These are phyloP conservation scores for Alternaria consortialis DNA, from an alignment of 2,329 filamentous ascomycete genomes.

Conservation along the genomic window DNA sequence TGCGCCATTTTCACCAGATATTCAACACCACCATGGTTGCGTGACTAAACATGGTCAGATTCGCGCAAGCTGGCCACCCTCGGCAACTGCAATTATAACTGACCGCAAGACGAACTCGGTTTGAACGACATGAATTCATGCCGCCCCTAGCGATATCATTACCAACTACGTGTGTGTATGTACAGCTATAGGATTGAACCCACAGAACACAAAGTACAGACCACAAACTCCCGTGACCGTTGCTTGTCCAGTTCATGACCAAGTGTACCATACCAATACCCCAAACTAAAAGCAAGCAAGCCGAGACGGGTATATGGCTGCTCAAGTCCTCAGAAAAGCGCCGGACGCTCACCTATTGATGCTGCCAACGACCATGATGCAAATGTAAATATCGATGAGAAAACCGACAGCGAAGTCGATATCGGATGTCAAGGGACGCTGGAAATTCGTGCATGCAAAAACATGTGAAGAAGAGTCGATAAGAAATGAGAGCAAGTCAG, in stretches of 20 bases:
- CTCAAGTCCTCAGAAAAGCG: constrained; percentile 56
- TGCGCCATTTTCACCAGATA: not conserved
- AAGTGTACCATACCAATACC: constrained; percentile 12
- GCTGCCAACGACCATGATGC: constrained; percentile 49
- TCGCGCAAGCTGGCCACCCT: too few relatives aligned
- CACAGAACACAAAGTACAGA: constrained; percentile 24
- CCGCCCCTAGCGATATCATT: constrained; percentile 30
- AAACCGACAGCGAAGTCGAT: constrained; percentile 27
- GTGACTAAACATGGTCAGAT: too few relatives aligned
- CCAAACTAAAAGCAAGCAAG: constrained; percentile 34
- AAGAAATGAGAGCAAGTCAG: constrained; percentile 14
- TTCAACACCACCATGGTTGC: not conserved
- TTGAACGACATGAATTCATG: constrained; percentile 48
- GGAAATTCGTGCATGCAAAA: constrained; percentile 32
- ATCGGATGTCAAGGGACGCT: constrained; percentile 34
- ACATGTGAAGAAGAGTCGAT: constrained; percentile 22
- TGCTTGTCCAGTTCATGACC: constrained; percentile 17
- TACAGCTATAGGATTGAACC: constrained; percentile 13
- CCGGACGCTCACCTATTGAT: constrained; percentile 54
- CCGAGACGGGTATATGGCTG: constrained; percentile 47
- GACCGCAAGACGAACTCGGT: constrained; percentile 3
- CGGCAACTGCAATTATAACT: not conserved
- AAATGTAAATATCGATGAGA: constrained; percentile 28
- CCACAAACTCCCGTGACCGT: constrained; percentile 3
- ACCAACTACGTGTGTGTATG: constrained; percentile 12